These are phyloP conservation scores for Fusarium graminum DNA, from an alignment of 2,329 filamentous ascomycete species.

Conservation along the genomic window DNA sequence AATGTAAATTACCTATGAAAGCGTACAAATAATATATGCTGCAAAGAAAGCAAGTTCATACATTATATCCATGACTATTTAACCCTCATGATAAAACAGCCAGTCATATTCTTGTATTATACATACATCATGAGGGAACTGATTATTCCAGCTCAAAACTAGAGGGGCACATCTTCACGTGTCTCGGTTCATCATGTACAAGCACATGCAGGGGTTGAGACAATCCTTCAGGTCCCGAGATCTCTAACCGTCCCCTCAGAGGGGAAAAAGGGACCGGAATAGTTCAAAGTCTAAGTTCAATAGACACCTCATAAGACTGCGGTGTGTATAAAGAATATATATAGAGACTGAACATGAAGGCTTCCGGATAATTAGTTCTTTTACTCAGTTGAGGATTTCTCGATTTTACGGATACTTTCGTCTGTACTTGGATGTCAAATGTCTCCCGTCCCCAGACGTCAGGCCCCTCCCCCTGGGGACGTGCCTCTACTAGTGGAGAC, in stretches of 20 bases:
- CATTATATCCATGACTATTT: too few species aligned
- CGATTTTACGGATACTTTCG: too few species aligned
- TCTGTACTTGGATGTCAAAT: too few species aligned
- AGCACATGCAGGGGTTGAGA: constrained; percentile 13
- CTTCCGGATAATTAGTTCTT: too few species aligned
- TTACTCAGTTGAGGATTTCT: too few species aligned
- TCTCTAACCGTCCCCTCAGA: constrained; percentile 12
- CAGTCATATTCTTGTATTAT: too few species aligned
- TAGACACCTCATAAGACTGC: not conserved
- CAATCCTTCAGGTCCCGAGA: constrained; percentile 9
- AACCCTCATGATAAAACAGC: too few species aligned
- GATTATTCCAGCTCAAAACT: too few species aligned
- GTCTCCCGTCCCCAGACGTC: constrained; percentile 11
- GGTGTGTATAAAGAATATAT: not conserved
- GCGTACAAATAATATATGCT: too few species aligned
- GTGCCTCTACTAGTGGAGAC: constrained; percentile 29
- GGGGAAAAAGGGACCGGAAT: constrained; percentile 2
- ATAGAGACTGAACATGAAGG: not conserved
- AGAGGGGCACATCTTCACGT: constrained; percentile 16
- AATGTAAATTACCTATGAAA: too few species aligned
- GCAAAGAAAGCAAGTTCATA: too few species aligned
- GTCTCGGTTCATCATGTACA: constrained; percentile 24
- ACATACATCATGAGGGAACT: too few species aligned
- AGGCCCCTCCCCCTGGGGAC: constrained; percentile 20
- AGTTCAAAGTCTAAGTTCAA: not conserved